phyloP scores from a whole-genome alignment of 2,329 filamentous ascomycete genomes.

The Colletotrichum chlorophyti region DNA sequence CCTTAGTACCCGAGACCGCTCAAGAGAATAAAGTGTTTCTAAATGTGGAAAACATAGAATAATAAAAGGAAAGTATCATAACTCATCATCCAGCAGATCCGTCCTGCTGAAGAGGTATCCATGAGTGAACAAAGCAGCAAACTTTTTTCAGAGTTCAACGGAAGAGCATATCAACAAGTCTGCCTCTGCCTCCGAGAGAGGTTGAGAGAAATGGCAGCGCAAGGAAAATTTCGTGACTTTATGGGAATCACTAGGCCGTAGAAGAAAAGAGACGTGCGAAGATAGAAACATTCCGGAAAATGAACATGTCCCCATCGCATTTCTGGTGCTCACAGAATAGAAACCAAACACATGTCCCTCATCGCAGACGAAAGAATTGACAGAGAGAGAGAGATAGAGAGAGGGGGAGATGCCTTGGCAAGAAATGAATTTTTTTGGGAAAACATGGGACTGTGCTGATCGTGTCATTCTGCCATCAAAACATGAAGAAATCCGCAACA shows the following conservation, averaged over 20 bases:
- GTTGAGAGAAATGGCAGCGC: conserved; percentile 26
- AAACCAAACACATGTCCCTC: conserved; percentile 24
- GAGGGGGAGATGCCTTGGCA: conserved; percentile 22
- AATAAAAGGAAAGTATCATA: conserved; percentile 18
- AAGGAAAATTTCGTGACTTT: conserved; percentile 26
- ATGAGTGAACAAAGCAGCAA: conserved; percentile 30
- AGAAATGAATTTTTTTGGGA: conserved; percentile 24
- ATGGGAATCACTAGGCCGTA: conserved; percentile 29
- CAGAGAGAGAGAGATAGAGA: conserved; percentile 17
- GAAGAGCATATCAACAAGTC: conserved; percentile 23
- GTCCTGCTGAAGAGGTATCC: conserved; percentile 31
- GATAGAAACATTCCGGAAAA: conserved; percentile 16
- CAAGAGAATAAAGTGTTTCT: not conserved
- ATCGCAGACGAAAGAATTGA: conserved; percentile 20
- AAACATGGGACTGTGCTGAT: conserved; percentile 23
- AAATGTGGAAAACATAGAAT: not conserved
- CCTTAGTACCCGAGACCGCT: not conserved
- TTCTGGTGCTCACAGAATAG: conserved; percentile 24
- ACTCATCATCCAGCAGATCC: conserved; percentile 29
- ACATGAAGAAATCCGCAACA: conserved; percentile 18
- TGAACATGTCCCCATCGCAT: conserved; percentile 23
- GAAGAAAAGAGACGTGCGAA: conserved; percentile 26
- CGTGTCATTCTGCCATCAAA: conserved; percentile 26
- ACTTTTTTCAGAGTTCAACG: conserved; percentile 25
- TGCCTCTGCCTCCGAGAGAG: conserved; percentile 24